Percentiles rank a stretch among this genome's conserved stretches.
Conservation (phyloP, 768 basidiomycete species). For the Dioszegia crocea region DNA sequence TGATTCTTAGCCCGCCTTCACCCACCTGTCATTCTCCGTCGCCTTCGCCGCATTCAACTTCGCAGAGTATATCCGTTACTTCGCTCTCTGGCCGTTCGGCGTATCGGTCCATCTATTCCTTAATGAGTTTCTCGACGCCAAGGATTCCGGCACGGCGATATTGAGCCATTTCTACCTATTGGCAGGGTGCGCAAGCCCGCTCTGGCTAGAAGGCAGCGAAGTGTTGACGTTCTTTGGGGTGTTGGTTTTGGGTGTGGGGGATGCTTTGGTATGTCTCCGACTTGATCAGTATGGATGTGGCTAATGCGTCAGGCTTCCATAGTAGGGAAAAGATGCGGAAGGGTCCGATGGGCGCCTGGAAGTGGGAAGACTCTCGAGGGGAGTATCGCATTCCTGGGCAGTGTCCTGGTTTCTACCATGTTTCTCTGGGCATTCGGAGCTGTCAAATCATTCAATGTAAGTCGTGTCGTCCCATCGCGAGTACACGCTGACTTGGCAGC, state of each 20-base stretch:
- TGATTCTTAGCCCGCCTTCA: constrained; percentile 77
- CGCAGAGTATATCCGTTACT: constrained; percentile 95
- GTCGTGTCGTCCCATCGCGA: constrained; percentile 40
- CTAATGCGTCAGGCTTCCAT: constrained; percentile 69
- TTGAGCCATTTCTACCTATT: constrained; percentile 95
- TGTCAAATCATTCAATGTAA: constrained; percentile 71
- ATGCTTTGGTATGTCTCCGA: constrained; percentile 68
- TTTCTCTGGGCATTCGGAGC: constrained; percentile 66
- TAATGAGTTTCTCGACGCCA: constrained; percentile 93
- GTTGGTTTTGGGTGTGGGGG: constrained; percentile 83
- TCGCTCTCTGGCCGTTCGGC: constrained; percentile 94
- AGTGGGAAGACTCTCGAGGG: constrained; percentile 90
- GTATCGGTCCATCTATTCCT: constrained; percentile 90
- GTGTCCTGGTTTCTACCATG: constrained; percentile 67
- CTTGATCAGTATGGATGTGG: neutral
- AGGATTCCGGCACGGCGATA: constrained; percentile 92
- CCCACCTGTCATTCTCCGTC: constrained; percentile 86
- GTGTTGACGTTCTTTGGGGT: constrained; percentile 76
- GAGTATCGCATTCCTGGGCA: constrained; percentile 70
- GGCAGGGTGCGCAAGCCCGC: constrained; percentile 85
- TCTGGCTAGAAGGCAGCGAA: constrained; percentile 84
- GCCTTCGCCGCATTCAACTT: constrained; percentile 95
- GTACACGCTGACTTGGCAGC: constrained; percentile 52
- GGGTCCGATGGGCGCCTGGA: constrained; percentile 74
- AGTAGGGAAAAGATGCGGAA: constrained; percentile 78